These are phyloP conservation scores for Phytopythium chamaehyphon DNA, from an alignment of 352 stramenopile genomes.

Conservation along the genomic window DNA sequence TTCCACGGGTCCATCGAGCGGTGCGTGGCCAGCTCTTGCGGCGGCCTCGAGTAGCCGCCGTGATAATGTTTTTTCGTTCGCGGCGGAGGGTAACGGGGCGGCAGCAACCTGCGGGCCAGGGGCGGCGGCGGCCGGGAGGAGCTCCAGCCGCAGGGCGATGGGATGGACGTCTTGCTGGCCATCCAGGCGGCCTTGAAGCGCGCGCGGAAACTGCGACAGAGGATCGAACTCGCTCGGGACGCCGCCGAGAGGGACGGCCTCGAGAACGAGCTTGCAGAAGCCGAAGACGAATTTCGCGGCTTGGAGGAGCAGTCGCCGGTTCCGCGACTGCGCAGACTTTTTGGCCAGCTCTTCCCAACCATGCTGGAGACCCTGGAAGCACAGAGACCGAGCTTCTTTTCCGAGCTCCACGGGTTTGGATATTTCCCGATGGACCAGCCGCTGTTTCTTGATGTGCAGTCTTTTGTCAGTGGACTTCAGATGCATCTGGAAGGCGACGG, in stretches of 20 bases:
- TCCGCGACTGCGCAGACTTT: slow-evolving; percentile 21
- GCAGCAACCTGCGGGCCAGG: slow-evolving; percentile 17
- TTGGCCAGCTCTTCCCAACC: slow-evolving; percentile 34
- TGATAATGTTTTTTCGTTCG: no score
- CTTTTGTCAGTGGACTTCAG: slow-evolving; percentile 42
- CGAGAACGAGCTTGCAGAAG: slow-evolving; percentile 5
- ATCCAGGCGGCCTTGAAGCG: slow-evolving; percentile 33
- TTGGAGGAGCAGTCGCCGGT: slow-evolving; percentile 32
- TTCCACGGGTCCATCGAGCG: slow-evolving; percentile 52
- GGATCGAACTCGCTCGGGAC: slow-evolving; percentile 18
- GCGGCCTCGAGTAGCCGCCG: neutral
- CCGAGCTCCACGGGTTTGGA: slow-evolving; percentile 37
- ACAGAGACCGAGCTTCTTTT: slow-evolving; percentile 26
- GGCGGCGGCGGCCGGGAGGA: slow-evolving; percentile 1
- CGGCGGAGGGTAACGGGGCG: no score
- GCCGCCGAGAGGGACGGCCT: neutral
- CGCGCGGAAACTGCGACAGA: slow-evolving; percentile 37
- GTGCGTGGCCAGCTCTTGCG: slow-evolving; percentile 7
- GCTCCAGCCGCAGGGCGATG: slow-evolving; percentile 15
- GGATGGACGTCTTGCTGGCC: slow-evolving; percentile 44
- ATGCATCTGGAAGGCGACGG: slow-evolving; percentile 12
- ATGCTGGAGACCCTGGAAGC: slow-evolving; percentile 34
- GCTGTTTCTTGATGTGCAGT: slow-evolving; percentile 47
- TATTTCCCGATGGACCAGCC: slow-evolving; percentile 48
- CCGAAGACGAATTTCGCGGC: slow-evolving; percentile 19